These are phyloP conservation scores for Penicillium italicum DNA, from an alignment of 2,329 filamentous ascomycete genomes.

Conservation along the genomic window DNA sequence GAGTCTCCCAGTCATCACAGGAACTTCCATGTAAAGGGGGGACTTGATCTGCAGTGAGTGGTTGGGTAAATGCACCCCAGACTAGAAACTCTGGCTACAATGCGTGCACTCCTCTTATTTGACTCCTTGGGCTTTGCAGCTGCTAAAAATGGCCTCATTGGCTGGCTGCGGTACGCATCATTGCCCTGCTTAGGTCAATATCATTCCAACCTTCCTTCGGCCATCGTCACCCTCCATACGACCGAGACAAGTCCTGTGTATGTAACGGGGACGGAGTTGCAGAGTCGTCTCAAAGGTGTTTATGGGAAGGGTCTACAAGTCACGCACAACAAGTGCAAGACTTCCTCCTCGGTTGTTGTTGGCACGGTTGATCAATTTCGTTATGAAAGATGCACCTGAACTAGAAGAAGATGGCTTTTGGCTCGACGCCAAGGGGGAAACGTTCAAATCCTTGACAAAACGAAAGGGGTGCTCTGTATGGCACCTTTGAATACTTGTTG, in stretches of 20 bases:
- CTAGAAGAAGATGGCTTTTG: conserved; percentile 54
- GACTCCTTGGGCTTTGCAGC: conserved; percentile 15
- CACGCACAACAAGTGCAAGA: conserved; percentile 21
- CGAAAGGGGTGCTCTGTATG: conserved; percentile 66
- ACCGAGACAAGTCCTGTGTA: conserved; percentile 55
- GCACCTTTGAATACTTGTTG: conserved; percentile 65
- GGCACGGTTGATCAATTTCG: conserved; percentile 33
- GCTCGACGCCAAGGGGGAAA: conserved; percentile 49
- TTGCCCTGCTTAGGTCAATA: conserved; percentile 42
- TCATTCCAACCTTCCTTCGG: conserved; percentile 44
- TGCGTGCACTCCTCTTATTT: conserved; percentile 11
- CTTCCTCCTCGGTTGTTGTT: conserved; percentile 25
- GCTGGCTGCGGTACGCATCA: conserved; percentile 63
- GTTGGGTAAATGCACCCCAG: not conserved
- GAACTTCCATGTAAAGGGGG: conserved; percentile 7
- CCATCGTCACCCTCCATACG: conserved; percentile 54
- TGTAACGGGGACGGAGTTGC: conserved; percentile 58
- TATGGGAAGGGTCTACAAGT: conserved; percentile 49
- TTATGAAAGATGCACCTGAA: conserved; percentile 18
- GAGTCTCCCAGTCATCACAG: not conserved
- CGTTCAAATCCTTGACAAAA: conserved; percentile 45
- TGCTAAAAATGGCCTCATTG: conserved; percentile 60
- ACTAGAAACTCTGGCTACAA: not conserved
- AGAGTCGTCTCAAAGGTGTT: conserved; percentile 56
- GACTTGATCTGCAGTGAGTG: not conserved